Evolutionary conservation across 2,329 filamentous ascomycete species (phyloP), one percentile per base, ranked within the genome.

Genomic region (Rasamsonia emersonii): DNA sequence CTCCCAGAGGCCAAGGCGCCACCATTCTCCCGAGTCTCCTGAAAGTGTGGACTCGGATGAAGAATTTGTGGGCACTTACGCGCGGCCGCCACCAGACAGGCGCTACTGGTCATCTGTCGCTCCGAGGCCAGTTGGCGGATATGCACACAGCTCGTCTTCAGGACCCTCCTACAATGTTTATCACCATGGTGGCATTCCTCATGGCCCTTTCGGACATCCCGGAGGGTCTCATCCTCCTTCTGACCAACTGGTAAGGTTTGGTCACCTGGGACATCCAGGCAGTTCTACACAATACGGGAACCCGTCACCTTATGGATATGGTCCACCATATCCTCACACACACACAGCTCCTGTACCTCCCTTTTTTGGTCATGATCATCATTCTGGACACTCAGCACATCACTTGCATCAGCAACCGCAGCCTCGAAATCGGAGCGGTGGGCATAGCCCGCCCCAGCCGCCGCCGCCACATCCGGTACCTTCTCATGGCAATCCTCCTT

Each of bases 11-110:
- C 55, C 53, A 40, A 64, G 51, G 42, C 62, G 49, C 49, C 61
- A 57, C 43, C 65, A 59, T 58, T 64, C 54, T 37, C 70, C 71
- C 43, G 64, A 64, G 41, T 65, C 69, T 42, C 65, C 74, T 34
- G 73, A 75, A 64, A 82, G 71, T 54, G 67, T 73, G 64, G 79
- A 82, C 53, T 71, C 71, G 20, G 67, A 67, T 13, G 76, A 83
- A 15, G 76, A 82, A n/a, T 79, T 71, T 51, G 58, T 62, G 40
- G 41, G 56, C 48, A 45, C 64, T 58, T 65, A 68, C 62, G 58
- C 57, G 39, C 58, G 49, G 29, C 42, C 46, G 10, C 47, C 53
- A 30, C 53, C 49, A 15, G 59, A 57, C 4, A 48, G 50, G 21
- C 49, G 49, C 26, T 41, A 44, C 26, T 61, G 57, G 56, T 47